A percentile compares a stretch with the other conserved stretches of the same genome.
Evolutionary conservation across 305 asterid species (phyloP).

Genomic region (Withania somnifera): DNA sequence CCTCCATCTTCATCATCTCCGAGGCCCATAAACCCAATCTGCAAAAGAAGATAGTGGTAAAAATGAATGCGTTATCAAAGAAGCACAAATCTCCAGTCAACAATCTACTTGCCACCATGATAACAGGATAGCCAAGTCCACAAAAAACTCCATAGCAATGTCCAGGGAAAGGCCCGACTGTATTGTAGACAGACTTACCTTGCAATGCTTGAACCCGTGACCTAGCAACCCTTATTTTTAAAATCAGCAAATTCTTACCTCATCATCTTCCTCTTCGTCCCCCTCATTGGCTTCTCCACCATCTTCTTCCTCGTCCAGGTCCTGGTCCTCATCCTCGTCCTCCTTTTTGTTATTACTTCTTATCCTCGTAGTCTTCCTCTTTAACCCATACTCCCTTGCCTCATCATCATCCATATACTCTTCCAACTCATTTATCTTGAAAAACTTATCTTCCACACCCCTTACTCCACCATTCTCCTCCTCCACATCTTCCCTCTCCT

Average conservation of each 20-base stretch:
- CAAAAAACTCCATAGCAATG: no score
- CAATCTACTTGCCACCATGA: not conserved
- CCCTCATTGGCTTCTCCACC: conserved; percentile 10
- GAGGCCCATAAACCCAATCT: conserved; percentile 61
- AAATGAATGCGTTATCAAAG: not conserved
- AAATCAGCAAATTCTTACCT: conserved; percentile 5
- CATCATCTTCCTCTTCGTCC: conserved; percentile 15
- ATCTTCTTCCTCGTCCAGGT: conserved; percentile 34
- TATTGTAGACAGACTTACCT: no score
- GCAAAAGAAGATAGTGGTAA: conserved; percentile 10
- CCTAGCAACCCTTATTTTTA: not conserved
- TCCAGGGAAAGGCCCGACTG: no score
- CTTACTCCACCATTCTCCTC: conserved; percentile 26
- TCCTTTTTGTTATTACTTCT: conserved; percentile 27
- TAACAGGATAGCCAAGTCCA: no score
- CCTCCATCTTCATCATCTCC: conserved; percentile 33
- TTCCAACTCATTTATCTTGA: conserved; percentile 78
- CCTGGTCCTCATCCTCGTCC: conserved; percentile 20
- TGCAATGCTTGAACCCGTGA: no score
- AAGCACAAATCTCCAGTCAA: not conserved
- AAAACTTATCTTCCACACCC: conserved; percentile 58
- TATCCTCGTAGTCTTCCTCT: conserved; percentile 31
- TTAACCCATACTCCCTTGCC: conserved; percentile 64
- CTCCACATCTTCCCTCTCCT: conserved; percentile 14
- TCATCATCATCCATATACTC: conserved; percentile 61